Base-by-base conservation (phyloP, 116 monocot species). In the Dioscorea cayenensis region DNA sequence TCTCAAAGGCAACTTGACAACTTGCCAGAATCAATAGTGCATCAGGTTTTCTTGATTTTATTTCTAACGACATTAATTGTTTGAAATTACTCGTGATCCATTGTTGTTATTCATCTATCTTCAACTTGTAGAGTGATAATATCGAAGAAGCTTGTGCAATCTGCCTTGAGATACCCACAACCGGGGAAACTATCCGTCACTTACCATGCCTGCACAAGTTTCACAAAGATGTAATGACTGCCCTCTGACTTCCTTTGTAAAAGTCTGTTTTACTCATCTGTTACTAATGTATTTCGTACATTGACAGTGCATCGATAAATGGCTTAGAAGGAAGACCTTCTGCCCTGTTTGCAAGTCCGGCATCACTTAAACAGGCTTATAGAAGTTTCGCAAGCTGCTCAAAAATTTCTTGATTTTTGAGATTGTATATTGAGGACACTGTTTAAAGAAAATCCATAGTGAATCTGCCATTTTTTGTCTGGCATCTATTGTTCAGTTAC, bases 181-280 rank as follows among this genome's bases (percentile, higher is more conserved):
- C 71, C 61, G 93, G 93, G 13, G 92, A 92, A 63, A 68, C 51
- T 3, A 83, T 97, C 58, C 88, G 92, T 12, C 93, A 86, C 74
- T 77, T 97, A 50, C 93, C 96, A 10, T 97, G 96, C 79, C 63
- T 97, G 28, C 96, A 97, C 58, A 92, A 88, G 75, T 97, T 97
- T 63, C 96, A 97, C 79, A 87, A 86, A 81, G 81, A 88, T 20
- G 96, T 94, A 79, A 21, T 20, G 18, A 60, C 36, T 17, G 20
- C 21, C 32, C 5, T 9, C 49, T 19, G 43, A n/a, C 14, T 5
- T n/a, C 14, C 51, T 14, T 71, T 28, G 5, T 36, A 37, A 28
- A 4, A 71, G 28, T 29, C 35, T 4, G 51, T 55, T 55, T n/a
- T 55, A n/a, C 55, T 55, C 0, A 55, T 18, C 13, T 55, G n/a